Evolutionary conservation across 2,329 filamentous ascomycete species (phyloP).

Genomic region (Epichloe bromicola): DNA sequence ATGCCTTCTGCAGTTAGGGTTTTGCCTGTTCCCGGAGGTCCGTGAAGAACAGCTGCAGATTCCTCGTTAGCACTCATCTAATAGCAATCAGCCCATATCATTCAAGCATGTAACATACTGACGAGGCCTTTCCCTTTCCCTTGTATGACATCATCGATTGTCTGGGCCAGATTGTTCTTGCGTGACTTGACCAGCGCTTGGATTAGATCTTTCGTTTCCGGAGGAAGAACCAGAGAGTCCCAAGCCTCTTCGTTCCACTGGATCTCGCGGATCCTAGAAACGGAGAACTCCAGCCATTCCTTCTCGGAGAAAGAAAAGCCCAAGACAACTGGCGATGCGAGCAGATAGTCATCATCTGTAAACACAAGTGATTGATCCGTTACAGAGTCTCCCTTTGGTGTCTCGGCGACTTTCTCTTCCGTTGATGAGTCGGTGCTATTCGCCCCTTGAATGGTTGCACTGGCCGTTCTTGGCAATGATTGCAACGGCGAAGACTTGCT

Average conservation of each 20-base stretch:
- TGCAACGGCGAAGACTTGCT: constrained; percentile 39
- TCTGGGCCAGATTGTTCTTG: constrained; percentile 68
- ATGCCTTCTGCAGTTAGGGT: constrained; percentile 81
- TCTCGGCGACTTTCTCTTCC: constrained; percentile 3
- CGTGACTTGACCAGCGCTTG: constrained; percentile 69
- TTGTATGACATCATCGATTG: constrained; percentile 70
- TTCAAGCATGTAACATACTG: constrained; percentile 22
- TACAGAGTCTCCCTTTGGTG: constrained; percentile 7
- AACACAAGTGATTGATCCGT: constrained; percentile 36
- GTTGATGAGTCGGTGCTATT: background rate
- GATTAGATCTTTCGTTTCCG: constrained; percentile 51
- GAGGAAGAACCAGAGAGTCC: constrained; percentile 61
- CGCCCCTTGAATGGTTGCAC: constrained; percentile 8
- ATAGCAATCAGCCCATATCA: background rate
- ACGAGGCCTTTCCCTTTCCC: constrained; percentile 83
- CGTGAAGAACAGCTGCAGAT: constrained; percentile 54
- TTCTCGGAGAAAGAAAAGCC: constrained; percentile 85
- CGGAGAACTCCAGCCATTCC: constrained; percentile 76
- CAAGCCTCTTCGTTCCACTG: constrained; percentile 77
- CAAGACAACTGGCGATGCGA: constrained; percentile 71
- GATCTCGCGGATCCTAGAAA: constrained; percentile 68
- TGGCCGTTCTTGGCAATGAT: constrained; percentile 25
- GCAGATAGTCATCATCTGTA: constrained; percentile 70
- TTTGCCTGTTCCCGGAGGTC: constrained; percentile 78
- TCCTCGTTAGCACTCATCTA: background rate